Conservation (phyloP, 768 basidiomycete species). For the Calocybe cyanea region DNA sequence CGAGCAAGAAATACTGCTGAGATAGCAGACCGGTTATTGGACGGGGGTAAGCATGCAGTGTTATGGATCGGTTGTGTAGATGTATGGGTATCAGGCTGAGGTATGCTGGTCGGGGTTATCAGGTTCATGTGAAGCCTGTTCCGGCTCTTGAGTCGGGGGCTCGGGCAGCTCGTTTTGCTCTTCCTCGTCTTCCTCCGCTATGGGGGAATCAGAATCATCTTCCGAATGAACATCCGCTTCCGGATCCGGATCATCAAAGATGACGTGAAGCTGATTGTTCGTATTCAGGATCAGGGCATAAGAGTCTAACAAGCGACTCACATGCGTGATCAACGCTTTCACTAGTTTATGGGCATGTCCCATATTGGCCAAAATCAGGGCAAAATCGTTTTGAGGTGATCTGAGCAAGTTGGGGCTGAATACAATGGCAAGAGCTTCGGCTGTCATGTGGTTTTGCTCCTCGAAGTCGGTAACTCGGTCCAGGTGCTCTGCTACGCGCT, state of each 20-base stretch:
- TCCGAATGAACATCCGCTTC: constrained; percentile 62
- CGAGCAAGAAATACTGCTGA: constrained; percentile 7
- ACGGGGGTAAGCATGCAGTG: constrained; percentile 3
- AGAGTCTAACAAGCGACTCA: constrained; percentile 27
- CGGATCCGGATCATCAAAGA: constrained; percentile 69
- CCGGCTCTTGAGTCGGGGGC: constrained; percentile 14
- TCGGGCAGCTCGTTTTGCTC: constrained; percentile 12
- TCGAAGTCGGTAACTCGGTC: constrained; percentile 90
- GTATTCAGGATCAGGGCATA: background rate
- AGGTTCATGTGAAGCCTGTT: constrained; percentile 12
- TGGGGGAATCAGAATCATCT: constrained; percentile 62
- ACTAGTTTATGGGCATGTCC: constrained; percentile 71
- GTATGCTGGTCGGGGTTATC: constrained; percentile 17
- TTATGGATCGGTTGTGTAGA: no score
- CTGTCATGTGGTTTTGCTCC: constrained; percentile 87
- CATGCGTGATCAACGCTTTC: constrained; percentile 73
- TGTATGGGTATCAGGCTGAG: constrained; percentile 16
- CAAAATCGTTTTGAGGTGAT: constrained; percentile 76
- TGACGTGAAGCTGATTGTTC: constrained; percentile 48
- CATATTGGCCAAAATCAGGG: constrained; percentile 78
- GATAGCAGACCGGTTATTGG: constrained; percentile 14
- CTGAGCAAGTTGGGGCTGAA: constrained; percentile 80
- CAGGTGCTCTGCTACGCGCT: constrained; percentile 78
- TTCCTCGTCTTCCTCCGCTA: constrained; percentile 57
- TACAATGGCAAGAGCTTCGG: constrained; percentile 79